Percentiles rank a stretch among this genome's conserved stretches.
These are phyloP conservation scores for Teunomyces atbi DNA, from an alignment of 805 yeast genomes.

Conservation along the genomic window DNA sequence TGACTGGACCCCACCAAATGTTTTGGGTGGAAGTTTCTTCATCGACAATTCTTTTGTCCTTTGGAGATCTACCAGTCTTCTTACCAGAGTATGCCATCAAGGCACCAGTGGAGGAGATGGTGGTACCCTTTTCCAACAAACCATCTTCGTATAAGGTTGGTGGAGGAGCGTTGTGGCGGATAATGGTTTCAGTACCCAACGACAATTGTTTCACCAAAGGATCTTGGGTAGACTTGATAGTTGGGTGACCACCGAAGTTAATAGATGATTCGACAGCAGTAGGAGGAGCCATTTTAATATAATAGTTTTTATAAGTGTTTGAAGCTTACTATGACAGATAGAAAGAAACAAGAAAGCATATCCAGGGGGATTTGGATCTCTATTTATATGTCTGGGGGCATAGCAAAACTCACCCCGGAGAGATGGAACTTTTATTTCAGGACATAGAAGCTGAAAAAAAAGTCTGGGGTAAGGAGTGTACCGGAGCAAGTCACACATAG, in stretches of 20 bases:
- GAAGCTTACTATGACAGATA: not conserved
- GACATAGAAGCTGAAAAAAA: slow-evolving; percentile 5
- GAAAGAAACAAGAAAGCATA: not conserved
- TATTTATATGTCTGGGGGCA: slow-evolving; percentile 7
- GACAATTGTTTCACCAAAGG: slow-evolving; percentile 42
- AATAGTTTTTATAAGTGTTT: not conserved
- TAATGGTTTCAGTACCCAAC: slow-evolving; percentile 58
- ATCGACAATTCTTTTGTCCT: slow-evolving; percentile 96
- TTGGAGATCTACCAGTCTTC: slow-evolving; percentile 98
- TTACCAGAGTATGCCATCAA: slow-evolving; percentile 92
- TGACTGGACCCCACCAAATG: slow-evolving; percentile 99
- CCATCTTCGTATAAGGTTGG: slow-evolving; percentile 96
- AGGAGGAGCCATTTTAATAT: slow-evolving; percentile 39
- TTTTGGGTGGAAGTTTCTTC: slow-evolving; percentile 80
- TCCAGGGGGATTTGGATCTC: slow-evolving; percentile 6
- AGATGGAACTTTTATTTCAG: slow-evolving; percentile 4
- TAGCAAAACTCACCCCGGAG: slow-evolving; percentile 9
- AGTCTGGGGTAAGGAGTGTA: slow-evolving; percentile 24
- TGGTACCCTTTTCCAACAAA: slow-evolving; percentile 82
- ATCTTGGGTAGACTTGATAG: slow-evolving; percentile 38
- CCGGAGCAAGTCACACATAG: slow-evolving; percentile 10
- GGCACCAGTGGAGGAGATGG: slow-evolving; percentile 91
- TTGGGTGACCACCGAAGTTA: slow-evolving; percentile 40
- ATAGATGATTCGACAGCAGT: slow-evolving; percentile 45
- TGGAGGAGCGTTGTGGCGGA: slow-evolving; percentile 90